Evolutionary conservation across 2,329 filamentous ascomycete genomes (phyloP), one percentile per base, ranked within the genome.

Genomic region (Blastomyces emzantsi): DNA sequence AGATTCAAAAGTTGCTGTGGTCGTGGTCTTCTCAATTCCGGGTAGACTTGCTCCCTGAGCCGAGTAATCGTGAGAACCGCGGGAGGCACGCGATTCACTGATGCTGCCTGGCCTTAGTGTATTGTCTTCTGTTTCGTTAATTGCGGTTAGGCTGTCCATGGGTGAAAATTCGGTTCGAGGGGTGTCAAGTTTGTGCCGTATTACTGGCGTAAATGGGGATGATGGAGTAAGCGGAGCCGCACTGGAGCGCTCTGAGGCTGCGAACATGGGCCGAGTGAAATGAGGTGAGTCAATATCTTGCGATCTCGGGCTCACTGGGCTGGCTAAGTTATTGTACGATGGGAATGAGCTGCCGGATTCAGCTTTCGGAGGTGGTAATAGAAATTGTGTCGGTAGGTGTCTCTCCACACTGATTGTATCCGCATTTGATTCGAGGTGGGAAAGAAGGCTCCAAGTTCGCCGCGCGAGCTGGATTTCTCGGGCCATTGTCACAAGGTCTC

Each of bases 371-470:
- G 73, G 70, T 8, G 59, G 55, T 22, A 76, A 63, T 61, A 74
- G 73, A 62, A 77, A 77, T 51, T 73, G 71, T 1, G 70, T 72
- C 7, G 74, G 70, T 11, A 75, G 62, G 64, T 79, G 76, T 43
- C 76, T 66, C 66, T 78, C 75, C 8, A 76, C 70, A 60, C 74
- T 74, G 56, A 77, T 72, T 0, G 75, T 73, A 62, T 77, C 75
- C 1, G 73, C 71, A 63, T 76, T 73, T 3, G 73, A 69, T 51
- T 76, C 73, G 22, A 78, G 68, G 0, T 73, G 71, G 45, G 72
- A 73, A 1, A 79, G 66, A 7, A 73, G 66, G 47, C 76, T 75
- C 75, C 75, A 79, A 5, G 72, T 70, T 36, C 73, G 70, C 63
- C 74, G 71, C 8, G 70, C 72, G 3, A 76, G 62, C 7, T 70